Conservation (phyloP, 768 basidiomycete species). For the Cantharellus cinnabarinus region DNA sequence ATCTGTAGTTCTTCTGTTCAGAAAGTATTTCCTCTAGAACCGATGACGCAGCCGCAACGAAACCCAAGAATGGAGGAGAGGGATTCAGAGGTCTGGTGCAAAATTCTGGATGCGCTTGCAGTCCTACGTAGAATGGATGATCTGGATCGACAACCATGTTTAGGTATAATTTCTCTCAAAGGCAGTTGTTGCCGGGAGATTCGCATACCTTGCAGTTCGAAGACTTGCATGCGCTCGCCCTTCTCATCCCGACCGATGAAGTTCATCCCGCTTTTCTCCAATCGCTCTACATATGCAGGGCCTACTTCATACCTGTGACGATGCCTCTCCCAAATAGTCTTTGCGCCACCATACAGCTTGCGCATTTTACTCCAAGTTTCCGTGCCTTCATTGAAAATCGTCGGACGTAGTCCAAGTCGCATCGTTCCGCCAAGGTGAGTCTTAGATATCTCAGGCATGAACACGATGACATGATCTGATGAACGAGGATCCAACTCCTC, state of each 20-base stretch:
- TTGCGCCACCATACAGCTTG: constrained; percentile 62
- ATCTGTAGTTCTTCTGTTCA: constrained; percentile 35
- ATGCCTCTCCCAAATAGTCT: constrained; percentile 87
- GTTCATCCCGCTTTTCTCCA: constrained; percentile 51
- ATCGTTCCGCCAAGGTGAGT: constrained; percentile 99
- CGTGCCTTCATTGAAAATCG: constrained; percentile 56
- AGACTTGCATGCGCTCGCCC: constrained; percentile 92
- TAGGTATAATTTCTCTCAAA: background rate
- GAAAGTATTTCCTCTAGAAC: constrained; percentile 54
- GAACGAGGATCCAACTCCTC: constrained; percentile 51
- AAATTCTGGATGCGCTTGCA: constrained; percentile 97
- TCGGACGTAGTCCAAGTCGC: constrained; percentile 95
- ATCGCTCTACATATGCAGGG: constrained; percentile 56
- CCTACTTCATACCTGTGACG: constrained; percentile 94
- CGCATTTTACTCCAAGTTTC: constrained; percentile 53
- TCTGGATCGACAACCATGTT: constrained; percentile 23
- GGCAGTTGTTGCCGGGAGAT: background rate
- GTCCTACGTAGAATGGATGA: constrained; percentile 82
- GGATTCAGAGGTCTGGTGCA: constrained; percentile 96
- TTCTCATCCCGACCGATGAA: constrained; percentile 85
- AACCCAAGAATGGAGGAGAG: constrained; percentile 90
- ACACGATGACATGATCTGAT: constrained; percentile 61
- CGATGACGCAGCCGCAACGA: constrained; percentile 56
- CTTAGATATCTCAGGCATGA: constrained; percentile 98
- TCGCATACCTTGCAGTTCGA: constrained; percentile 60